Evolutionary conservation across 1,139 yeast genomes (phyloP), one percentile per base, ranked within the genome.

Genomic region (Taphrina flavorubra): DNA sequence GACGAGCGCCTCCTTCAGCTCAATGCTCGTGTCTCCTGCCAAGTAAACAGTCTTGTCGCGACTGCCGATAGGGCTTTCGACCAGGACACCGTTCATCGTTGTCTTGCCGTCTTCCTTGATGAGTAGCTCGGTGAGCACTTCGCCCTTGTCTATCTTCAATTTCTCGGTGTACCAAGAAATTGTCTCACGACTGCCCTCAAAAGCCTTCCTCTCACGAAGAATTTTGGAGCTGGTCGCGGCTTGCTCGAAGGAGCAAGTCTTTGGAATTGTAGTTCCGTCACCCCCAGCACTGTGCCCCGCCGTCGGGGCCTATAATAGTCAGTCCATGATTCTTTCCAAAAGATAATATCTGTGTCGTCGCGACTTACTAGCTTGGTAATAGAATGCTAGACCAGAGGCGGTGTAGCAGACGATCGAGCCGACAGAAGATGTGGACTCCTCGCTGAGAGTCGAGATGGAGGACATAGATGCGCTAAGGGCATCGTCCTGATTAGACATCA

Each of bases 261-360:
- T 62, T 20, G 53, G 59, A 6, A 8, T 34, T n/a, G 51, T 51
- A 51, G 44, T 55, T 53, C 37, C 66, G 66, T 62, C 66, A 62
- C 66, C 66, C 59, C 51, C 66, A 62, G 66, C 66, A 55, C 66
- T 62, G 47, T 55, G 59, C 56, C 51, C 59, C 66, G 59, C 59
- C 59, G 40, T 51, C 66, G 34, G 49, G 49, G 60, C 60, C 60
- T 56, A 13, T 11, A n/a, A 10, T 5, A 11, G 59, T 36, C 34
- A 37, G 44, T 6, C 31, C 37, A 2, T 7, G 56, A 20, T 51
- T 10, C 4, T 25, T 25, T 25, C 25, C 37, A 1, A 20, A 51
- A 14, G 42, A 39, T 3, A 10, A 11, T 39, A 11, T 14, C 14
- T 14, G 14, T 11, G 42, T 11, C 6, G n/a, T 18, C 14, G 13